Evolutionary conservation across 495 filamentous ascomycete species (phyloP), one percentile per base, ranked within the genome.

Genomic region (Articulospora tetracladia): DNA sequence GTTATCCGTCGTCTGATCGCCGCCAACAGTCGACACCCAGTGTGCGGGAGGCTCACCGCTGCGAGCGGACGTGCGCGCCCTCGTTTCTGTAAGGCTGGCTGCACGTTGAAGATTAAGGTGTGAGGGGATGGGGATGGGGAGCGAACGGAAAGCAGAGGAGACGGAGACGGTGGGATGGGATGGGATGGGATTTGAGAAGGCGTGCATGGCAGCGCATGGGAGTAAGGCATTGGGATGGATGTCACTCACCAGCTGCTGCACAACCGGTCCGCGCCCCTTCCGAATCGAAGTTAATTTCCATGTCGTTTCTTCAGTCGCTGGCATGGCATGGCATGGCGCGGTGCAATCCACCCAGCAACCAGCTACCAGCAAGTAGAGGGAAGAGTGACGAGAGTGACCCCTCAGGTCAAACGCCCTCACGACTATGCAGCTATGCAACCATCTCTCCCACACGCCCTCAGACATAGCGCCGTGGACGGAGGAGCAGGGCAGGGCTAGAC

Each of bases 231-330:
- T 8, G 25, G 10, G 25, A 53, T 30, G n/a, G n/a, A n/a, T 20
- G 25, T 47, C 6, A n/a, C 41, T 4, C 7, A n/a, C 6, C 4
- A 32, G 13, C 30, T 13, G 13, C 47, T 30, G 27, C 3, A n/a
- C 41, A 30, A 50, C 13, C 58, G 58, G 58, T 34, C 24, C 12
- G 12, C 34, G 19, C 6, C 51, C 56, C 61, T 64, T 64, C 58
- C 57, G 52, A 64, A 53, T 48, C 39, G 1, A 2, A 15, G 19
- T 54, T 49, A 61, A 61, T 65, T 28, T 61, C 58, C 26, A 50
- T n/a, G n/a, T 22, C 30, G 63, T 66, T 66, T 66, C 63, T 65
- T 32, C 25, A 10, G 25, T 54, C 53, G 58, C 52, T 60, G 26
- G 39, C 57, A 53, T 20, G 47, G 15, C 47, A 12, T n/a, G n/a